These are phyloP conservation scores for Capronia americana DNA, from an alignment of 2,329 filamentous ascomycete genomes.

Conservation along the genomic window DNA sequence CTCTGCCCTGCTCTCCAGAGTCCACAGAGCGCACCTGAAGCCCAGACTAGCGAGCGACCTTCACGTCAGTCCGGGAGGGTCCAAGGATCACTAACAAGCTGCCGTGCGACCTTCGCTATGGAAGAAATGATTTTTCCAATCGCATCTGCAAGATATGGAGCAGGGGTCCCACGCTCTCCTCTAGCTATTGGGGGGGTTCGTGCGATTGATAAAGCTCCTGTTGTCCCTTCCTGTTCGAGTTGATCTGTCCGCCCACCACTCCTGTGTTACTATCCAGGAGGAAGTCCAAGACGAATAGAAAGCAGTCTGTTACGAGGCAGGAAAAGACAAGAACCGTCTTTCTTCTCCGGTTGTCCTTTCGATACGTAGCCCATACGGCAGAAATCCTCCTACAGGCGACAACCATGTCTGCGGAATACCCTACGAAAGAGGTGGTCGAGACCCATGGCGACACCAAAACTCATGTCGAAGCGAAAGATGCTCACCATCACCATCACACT, in stretches of 20 bases:
- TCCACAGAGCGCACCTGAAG: not conserved
- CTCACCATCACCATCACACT: slow-evolving; percentile 13
- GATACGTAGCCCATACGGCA: not conserved
- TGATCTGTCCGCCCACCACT: not conserved
- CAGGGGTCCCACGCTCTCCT: not conserved
- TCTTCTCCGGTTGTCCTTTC: not conserved
- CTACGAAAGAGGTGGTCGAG: slow-evolving; percentile 17
- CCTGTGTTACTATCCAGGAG: not conserved
- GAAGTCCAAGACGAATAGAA: not conserved
- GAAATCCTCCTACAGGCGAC: not conserved
- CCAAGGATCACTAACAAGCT: not conserved
- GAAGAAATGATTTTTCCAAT: slow-evolving; percentile 7
- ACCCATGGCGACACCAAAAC: slow-evolving; percentile 7
- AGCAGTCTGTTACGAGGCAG: not conserved
- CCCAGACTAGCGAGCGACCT: slow-evolving; percentile 2
- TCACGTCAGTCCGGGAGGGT: slow-evolving; percentile 3
- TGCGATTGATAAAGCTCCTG: slow-evolving; percentile 5
- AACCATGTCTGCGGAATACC: slow-evolving; percentile 23
- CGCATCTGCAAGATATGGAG: slow-evolving; percentile 1
- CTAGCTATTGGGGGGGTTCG: not conserved
- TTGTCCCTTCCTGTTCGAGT: slow-evolving; percentile 7
- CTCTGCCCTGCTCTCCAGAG: not conserved
- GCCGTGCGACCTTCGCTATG: not conserved
- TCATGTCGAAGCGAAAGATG: slow-evolving; percentile 11
- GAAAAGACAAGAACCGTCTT: not conserved